These are phyloP conservation scores for Rosa multiflora DNA, from an alignment of 306 rosid genomes.

Conservation along the genomic window DNA sequence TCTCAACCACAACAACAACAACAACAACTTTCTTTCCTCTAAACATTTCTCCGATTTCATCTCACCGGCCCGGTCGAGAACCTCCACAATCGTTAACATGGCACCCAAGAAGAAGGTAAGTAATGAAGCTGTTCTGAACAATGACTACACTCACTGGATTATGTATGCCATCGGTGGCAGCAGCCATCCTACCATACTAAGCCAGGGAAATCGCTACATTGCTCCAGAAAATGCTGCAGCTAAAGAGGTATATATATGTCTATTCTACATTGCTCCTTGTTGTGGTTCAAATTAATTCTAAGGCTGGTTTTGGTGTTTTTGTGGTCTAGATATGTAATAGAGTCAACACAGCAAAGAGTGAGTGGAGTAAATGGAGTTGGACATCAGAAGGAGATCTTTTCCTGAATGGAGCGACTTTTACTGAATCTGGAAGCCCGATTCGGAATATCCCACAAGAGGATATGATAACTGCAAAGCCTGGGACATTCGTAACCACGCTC, in stretches of 20 bases:
- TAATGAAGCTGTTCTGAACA: conserved; percentile 37
- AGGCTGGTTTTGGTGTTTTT: neutral
- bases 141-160: conserved; percentile 52
- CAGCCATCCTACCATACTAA: conserved; percentile 47
- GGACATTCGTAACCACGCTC: conserved; percentile 32
- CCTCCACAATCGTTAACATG: conserved; percentile 65
- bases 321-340: conserved; percentile 53
- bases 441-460: neutral
- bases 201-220: conserved; percentile 56
- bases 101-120: conserved; percentile 69
- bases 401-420: conserved; percentile 51
- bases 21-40: conserved; percentile 30
- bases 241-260: conserved; percentile 37
- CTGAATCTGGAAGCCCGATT: conserved; percentile 35
- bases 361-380: conserved; percentile 57
- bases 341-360: conserved; percentile 39
- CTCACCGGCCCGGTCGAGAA: conserved; percentile 22
- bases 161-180: conserved; percentile 67
- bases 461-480: conserved; percentile 34
- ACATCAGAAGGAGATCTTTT: conserved; percentile 48
- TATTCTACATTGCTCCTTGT: neutral
- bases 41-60: conserved; percentile 19
- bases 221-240: conserved; percentile 12
- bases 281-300: neutral
- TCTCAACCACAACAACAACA: conserved; percentile 29